Conservation (phyloP, 2,329 filamentous ascomycete species). For the Berkeleyomyces rouxiae region DNA sequence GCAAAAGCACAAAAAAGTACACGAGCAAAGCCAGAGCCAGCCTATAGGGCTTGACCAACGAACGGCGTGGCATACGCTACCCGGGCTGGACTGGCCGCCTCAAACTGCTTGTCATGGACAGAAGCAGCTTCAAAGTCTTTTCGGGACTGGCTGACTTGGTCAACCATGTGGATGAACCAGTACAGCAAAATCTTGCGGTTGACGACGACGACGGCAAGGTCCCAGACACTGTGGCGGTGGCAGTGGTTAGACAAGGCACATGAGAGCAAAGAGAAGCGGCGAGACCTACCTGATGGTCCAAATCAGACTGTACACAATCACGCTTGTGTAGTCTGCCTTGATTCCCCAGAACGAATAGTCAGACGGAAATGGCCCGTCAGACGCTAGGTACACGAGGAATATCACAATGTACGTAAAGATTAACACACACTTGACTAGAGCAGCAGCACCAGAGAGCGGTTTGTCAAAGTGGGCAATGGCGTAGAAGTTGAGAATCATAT, state of each 20-base stretch:
- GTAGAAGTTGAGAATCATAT: constrained; percentile 23
- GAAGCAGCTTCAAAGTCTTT: neutral
- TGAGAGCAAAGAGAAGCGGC: neutral
- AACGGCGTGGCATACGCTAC: neutral
- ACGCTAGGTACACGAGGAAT: constrained; percentile 22
- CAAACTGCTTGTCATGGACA: neutral
- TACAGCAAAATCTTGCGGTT: constrained; percentile 7
- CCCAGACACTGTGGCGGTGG: constrained; percentile 12
- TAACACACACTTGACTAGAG: constrained; percentile 20
- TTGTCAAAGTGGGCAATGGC: constrained; percentile 20
- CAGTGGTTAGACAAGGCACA: neutral
- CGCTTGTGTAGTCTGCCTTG: constrained; percentile 17
- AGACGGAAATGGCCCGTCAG: constrained; percentile 23
- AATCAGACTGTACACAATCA: constrained; percentile 23
- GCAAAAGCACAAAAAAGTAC: neutral
- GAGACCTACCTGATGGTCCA: constrained; percentile 22
- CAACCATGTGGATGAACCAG: constrained; percentile 6
- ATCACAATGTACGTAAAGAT: constrained; percentile 22
- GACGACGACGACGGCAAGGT: constrained; percentile 12
- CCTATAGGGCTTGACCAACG: constrained; percentile 7
- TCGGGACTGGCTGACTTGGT: neutral
- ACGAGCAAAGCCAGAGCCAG: neutral
- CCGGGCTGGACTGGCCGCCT: neutral
- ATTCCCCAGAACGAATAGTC: constrained; percentile 25
- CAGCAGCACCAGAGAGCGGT: constrained; percentile 21